phyloP scores from a whole-genome alignment of 2,329 filamentous ascomycete genomes.

The Aschersonia sp. region DNA sequence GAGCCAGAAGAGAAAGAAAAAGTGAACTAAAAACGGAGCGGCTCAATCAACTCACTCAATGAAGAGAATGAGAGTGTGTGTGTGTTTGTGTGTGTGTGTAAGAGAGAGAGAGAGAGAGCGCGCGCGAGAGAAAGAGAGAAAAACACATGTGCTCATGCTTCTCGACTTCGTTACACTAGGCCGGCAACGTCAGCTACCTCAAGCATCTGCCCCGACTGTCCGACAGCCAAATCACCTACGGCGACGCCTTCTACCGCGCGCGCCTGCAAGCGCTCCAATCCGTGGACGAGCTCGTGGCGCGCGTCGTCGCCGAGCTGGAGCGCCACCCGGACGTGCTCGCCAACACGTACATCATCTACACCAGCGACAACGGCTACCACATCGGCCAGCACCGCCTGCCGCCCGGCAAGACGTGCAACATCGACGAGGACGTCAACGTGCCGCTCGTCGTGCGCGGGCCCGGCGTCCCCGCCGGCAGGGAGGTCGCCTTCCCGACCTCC shows the following conservation, averaged over 20 bases:
- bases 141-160: no score
- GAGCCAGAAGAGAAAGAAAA: no score
- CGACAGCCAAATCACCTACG: constrained; percentile 25
- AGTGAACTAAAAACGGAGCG: no score
- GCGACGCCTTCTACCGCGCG: constrained; percentile 35
- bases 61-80: no score
- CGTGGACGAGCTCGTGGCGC: constrained; percentile 39
- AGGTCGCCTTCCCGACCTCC: constrained; percentile 33
- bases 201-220: constrained; percentile 23
- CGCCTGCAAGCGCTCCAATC: constrained; percentile 34
- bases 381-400: constrained; percentile 43
- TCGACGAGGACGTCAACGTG: constrained; percentile 45
- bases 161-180: constrained; percentile 1
- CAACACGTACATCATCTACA: constrained; percentile 45
- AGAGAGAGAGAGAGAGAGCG: no score
- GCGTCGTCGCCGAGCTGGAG: constrained; percentile 27
- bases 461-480: constrained; percentile 24
- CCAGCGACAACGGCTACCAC: constrained; percentile 46
- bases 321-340: constrained; percentile 41
- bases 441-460: constrained; percentile 43
- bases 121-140: no score
- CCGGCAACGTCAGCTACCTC: constrained; percentile 31
- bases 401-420: constrained; percentile 42
- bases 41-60: no score
- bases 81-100: no score